A percentile compares a stretch with the other conserved stretches of the same genome.
Conservation (phyloP, 805 yeast genomes). For the Metschnikowia similis region DNA sequence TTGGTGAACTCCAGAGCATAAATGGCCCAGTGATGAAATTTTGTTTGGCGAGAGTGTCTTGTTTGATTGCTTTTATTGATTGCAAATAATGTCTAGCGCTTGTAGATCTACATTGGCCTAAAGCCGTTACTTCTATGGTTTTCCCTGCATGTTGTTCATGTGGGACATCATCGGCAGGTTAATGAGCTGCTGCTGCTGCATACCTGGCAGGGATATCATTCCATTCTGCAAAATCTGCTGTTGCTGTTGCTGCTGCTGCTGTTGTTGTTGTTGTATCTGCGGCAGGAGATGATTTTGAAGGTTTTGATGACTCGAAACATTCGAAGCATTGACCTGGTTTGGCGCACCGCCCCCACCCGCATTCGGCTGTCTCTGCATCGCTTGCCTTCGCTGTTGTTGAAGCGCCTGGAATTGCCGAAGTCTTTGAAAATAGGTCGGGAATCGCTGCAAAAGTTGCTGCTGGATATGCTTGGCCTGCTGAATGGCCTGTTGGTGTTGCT, state of each 20-base stretch:
- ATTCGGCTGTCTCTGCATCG: conserved; percentile 17
- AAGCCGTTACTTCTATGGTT: conserved; percentile 3
- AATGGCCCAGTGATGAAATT: background rate
- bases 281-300: conserved; percentile 4
- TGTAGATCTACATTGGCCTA: background rate
- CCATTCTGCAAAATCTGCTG: conserved; percentile 6
- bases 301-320: background rate
- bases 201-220: conserved; percentile 17
- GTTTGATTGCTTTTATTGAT: background rate
- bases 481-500: conserved; percentile 42
- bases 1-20: conserved; percentile 5
- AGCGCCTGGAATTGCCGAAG: conserved; percentile 33
- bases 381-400: conserved; percentile 22
- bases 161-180: conserved; percentile 19
- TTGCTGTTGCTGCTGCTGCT: conserved; percentile 4
- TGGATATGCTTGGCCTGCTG: conserved; percentile 39
- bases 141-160: conserved; percentile 15
- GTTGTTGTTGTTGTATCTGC: conserved; percentile 5
- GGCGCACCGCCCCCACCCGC: background rate
- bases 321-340: background rate
- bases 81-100: background rate
- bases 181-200: conserved; percentile 18
- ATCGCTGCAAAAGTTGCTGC: conserved; percentile 34
- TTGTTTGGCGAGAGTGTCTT: background rate
- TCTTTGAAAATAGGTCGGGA: conserved; percentile 35